Evolutionary conservation across 768 basidiomycete genomes (phyloP), one percentile per base, ranked within the genome.

Genomic region (Boletellus emodensis): DNA sequence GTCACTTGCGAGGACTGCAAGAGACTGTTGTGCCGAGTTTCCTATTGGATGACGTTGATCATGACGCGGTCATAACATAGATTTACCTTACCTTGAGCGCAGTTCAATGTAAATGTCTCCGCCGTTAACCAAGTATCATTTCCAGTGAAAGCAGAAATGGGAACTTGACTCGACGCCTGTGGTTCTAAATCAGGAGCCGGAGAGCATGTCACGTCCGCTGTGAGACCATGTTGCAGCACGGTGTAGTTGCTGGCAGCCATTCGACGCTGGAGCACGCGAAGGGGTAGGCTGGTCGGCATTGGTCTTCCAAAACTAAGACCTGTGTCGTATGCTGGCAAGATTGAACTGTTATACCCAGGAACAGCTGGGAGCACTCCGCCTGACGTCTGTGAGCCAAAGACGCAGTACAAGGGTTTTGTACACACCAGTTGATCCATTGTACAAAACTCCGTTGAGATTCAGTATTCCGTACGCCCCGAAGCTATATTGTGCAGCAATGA

Each of bases 341-440:
- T 26, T 7, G 24, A 26, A 26, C 2, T 26, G 24, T 26, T 26
- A 7, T 26, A 26, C 6, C 24, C 24, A 4, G 6, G 4, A 26
- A 26, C 24, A 7, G 24, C 24, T 26, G 24, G 24, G 24, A 26
- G 24, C 4, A 26, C 24, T 18, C 48, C 45, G 36, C 48, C 52
- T 56, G 11, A 17, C 13, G 20, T 7, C n/a, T 3, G 13, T 52
- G n/a, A 52, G 34, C 15, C 6, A 26, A 39, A 33, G 14, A 40
- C 6, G 37, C 11, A 8, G 32, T 14, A 18, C 12, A 33, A 33
- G 11, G 3, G 4, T 6, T 18, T 30, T 3, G 15, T 14, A 32
- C 51, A 11, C 6, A 48, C 53, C 50, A 7, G 53, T 54, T 2
- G 44, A 51, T 14, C 34, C 18, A 39, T 51, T 55, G 40, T 54